Evolutionary conservation across 140 eudicot species (phyloP).

Genomic region (Oenanthe javanica): DNA sequence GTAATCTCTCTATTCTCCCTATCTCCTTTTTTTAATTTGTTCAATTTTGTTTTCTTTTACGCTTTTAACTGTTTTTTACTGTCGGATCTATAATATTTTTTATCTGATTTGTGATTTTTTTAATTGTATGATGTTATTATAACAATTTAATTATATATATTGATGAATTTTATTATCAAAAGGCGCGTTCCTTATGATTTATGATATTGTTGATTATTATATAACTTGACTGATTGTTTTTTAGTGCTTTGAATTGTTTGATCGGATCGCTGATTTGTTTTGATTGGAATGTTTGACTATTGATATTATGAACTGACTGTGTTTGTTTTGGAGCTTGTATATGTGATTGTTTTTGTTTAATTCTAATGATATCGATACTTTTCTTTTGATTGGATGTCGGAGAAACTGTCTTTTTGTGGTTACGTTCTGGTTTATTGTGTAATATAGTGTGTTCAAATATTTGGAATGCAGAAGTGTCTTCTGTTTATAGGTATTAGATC

Average conservation of each 20-base stretch:
- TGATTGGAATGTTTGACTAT: background rate
- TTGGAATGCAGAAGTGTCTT: background rate
- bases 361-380: background rate
- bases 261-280: background rate
- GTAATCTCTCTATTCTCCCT: background rate
- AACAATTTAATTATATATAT: too few relatives aligned
- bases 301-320: background rate
- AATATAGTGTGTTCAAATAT: background rate
- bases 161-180: background rate
- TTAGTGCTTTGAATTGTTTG: background rate
- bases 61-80: background rate
- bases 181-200: background rate
- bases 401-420: background rate
- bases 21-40: background rate
- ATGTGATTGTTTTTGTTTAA: background rate
- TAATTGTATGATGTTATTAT: background rate
- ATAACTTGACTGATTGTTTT: background rate
- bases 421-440: background rate
- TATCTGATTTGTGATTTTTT: background rate
- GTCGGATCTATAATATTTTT: background rate
- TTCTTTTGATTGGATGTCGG: background rate
- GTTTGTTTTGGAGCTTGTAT: background rate
- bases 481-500: background rate
- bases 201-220: background rate
- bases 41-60: background rate